These are phyloP conservation scores for Arachnopeziza araneosa DNA, from an alignment of 2,329 filamentous ascomycete species.

Conservation along the genomic window DNA sequence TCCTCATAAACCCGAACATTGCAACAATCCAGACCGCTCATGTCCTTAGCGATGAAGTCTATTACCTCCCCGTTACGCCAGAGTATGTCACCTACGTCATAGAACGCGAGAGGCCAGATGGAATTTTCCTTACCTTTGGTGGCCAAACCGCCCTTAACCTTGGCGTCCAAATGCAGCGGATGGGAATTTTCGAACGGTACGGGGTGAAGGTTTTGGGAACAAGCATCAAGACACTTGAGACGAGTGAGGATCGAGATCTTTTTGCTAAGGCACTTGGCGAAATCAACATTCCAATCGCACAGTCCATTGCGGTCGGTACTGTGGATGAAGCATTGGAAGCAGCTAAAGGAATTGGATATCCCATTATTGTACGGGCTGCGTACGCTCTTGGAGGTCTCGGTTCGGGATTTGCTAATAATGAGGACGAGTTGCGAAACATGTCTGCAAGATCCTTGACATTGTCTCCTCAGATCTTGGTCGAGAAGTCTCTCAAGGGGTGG, in stretches of 20 bases:
- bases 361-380: constrained; percentile 95
- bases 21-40: constrained; percentile 98
- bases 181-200: constrained; percentile 92
- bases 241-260: constrained; percentile 90
- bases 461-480: constrained; percentile 92
- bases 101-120: constrained; percentile 90
- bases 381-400: constrained; percentile 95
- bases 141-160: constrained; percentile 96
- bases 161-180: constrained; percentile 94
- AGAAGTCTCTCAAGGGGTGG: constrained; percentile 99
- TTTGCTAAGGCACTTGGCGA: constrained; percentile 95
- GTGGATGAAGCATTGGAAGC: constrained; percentile 89
- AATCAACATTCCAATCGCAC: constrained; percentile 95
- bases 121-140: constrained; percentile 95
- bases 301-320: constrained; percentile 87
- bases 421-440: constrained; percentile 90
- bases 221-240: constrained; percentile 88
- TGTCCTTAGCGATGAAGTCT: constrained; percentile 92
- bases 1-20: constrained; percentile 97
- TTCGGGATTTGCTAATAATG: constrained; percentile 91
- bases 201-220: constrained; percentile 94
- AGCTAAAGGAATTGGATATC: constrained; percentile 83
- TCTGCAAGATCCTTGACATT: constrained; percentile 87
- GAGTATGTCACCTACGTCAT: constrained; percentile 98
- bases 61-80: constrained; percentile 94